Base-by-base conservation (phyloP, 2,329 filamentous ascomycete genomes). In the Cadophora sp. region DNA sequence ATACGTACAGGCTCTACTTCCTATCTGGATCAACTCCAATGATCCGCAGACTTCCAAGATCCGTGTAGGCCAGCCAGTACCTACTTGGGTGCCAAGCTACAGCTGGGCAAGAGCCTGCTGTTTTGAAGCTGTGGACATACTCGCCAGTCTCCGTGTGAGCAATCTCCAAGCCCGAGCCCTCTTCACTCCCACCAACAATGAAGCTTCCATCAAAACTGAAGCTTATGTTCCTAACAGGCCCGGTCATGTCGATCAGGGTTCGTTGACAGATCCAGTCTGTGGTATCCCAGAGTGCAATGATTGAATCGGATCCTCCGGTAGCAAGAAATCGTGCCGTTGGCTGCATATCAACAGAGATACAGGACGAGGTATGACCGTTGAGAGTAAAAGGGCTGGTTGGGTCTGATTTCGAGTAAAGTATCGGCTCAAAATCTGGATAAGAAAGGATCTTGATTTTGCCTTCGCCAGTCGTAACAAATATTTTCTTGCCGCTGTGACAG, bases 121-220 rank as follows among this genome's bases (percentile, higher is more conserved):
- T 90, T 77, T 93, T 92, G 71, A 93, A 84, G 1, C 85, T 91
- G 76, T 92, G 85, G 16, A 94, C 85, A 70, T 87, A 84, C 53
- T 94, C 91, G 24, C 91, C 91, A 3, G 88, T 90, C 77, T 94
- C 91, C 1, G 88, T 86, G 75, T 93, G 91, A 22, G 86, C 87
- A 50, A 94, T 86, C 59, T 92, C 87, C 36, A 94, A 78, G 11
- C 89, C 89, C 64, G 85, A 79, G 30, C 87, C 89, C 79, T 93
- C 91, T 64, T 93, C 91, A 66, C 89, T 91, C 22, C 91, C 91
- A 11, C 89, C 91, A 1, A 90, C 87, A 27, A 94, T 80, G 75
- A 89, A 95, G 74, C 87, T 89, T 0, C 92, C 91, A 73, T 94
- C 91, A 78, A 91, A 94, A 18, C 87, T 91, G 76, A 94, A 95